A percentile compares a stretch with the other conserved stretches of the same genome.
phyloP scores from a whole-genome alignment of 495 filamentous ascomycete species.

The Talaromyces adpressus region DNA sequence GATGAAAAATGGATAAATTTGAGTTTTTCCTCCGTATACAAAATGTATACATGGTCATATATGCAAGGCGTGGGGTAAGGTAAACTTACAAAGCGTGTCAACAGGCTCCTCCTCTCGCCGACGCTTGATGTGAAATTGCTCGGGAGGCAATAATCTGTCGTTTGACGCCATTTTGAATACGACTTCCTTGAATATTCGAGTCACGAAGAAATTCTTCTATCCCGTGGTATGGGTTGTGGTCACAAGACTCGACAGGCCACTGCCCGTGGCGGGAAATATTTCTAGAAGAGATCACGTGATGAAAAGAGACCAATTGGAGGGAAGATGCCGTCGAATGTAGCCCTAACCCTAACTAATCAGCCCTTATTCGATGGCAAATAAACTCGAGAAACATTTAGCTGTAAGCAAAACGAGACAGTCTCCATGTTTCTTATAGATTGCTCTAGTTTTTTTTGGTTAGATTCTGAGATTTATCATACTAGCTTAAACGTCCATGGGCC shows the following conservation, averaged over 20 bases:
- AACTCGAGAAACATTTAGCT: too few relatives aligned
- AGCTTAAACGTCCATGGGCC: too few relatives aligned
- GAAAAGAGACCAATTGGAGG: too few relatives aligned
- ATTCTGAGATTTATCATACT: too few relatives aligned
- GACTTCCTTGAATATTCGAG: neutral
- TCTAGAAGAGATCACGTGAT: neutral
- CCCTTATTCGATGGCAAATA: neutral
- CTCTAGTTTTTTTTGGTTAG: too few relatives aligned
- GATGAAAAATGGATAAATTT: neutral
- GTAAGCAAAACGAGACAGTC: too few relatives aligned
- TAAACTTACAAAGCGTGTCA: constrained; percentile 45
- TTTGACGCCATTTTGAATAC: neutral
- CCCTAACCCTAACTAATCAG: neutral
- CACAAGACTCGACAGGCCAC: neutral
- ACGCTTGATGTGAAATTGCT: constrained; percentile 49
- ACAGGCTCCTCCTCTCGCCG: constrained; percentile 51
- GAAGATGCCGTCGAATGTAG: neutral
- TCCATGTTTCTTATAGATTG: too few relatives aligned
- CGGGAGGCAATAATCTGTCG: constrained; percentile 32
- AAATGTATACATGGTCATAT: constrained; percentile 13
- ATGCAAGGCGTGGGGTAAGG: constrained; percentile 12
- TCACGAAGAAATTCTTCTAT: neutral
- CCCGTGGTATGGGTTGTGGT: neutral
- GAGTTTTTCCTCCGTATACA: neutral
- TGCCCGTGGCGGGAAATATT: neutral